Base-by-base conservation (phyloP, 306 rosid genomes). In the Herpetospermum pedunculosum region DNA sequence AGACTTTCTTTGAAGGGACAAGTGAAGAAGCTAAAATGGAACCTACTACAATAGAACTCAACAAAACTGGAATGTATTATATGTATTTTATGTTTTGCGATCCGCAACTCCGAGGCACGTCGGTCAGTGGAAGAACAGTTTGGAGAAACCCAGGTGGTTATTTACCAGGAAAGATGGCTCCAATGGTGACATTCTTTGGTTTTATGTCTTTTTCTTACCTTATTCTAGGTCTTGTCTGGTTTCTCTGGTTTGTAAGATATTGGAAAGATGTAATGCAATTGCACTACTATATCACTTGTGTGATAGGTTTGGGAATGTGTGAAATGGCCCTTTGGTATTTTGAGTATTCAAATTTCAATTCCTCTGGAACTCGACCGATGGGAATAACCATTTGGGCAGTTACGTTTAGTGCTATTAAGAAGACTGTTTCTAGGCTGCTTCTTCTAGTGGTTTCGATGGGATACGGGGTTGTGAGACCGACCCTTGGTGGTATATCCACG, bases 251-350 rank as follows among this genome's bases (percentile, higher is more conserved):
- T 86, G 85, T 90, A 75, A 89, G 83, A 81, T 83, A 84, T 29
- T 92, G 98, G 98, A 92, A 84, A 80, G 89, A 90, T 77, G 83
- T 90, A 14, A 80, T 87, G 28, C 98, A 92, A 29, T 77, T 92
- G 70, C 98, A 92, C 69, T 92, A 92, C 75, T 90, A 92, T 41
- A 90, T 92, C 18, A 92, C 98, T 10, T 86, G 87, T 4, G 98
- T 92, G 2, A 92, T 92, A 79, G 90, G 88, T 35, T 95, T 92
- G 29, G 98, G 96, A 25, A 92, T 92, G 98, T 90, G 96, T 35
- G 98, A 92, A 85, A 90, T 88, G 96, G 96, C 96, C 30, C 87
- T 92, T 3, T 92, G 98, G 98, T 92, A 92, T 75, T 92, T 90
- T 72, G 98, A 92, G 82, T 92, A 88, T 78, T 92, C 81, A 30